Conservation (phyloP, 108 stramenopile species). For the Cyclotella atomus region DNA sequence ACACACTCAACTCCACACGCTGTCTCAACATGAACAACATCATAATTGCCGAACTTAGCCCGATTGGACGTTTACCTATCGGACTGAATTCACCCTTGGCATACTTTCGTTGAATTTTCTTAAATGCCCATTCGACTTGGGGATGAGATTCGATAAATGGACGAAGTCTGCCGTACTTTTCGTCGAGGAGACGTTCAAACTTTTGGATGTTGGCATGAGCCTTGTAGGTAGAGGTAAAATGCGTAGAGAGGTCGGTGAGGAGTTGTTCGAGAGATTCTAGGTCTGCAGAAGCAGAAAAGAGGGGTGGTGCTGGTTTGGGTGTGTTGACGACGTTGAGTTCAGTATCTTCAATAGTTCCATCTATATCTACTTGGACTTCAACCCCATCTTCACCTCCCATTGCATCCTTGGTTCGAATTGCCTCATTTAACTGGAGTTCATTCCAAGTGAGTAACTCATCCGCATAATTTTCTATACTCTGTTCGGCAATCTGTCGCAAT, state of each 20-base stretch:
- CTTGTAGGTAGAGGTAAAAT: constrained; percentile 74
- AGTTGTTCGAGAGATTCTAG: constrained; percentile 63
- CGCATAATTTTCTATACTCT: constrained; percentile 62
- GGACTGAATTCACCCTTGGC: constrained; percentile 76
- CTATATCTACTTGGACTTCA: constrained; percentile 23
- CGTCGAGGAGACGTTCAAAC: constrained; percentile 85
- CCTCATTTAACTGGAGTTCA: constrained; percentile 1
- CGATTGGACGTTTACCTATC: constrained; percentile 69
- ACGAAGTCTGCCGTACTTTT: constrained; percentile 84
- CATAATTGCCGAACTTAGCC: constrained; percentile 64
- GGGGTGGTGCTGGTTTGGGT: constrained; percentile 29
- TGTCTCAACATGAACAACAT: constrained; percentile 84
- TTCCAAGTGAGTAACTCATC: constrained; percentile 29
- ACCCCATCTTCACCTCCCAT: background rate
- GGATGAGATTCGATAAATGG: constrained; percentile 83
- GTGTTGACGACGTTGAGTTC: constrained; percentile 21
- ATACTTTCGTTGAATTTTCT: constrained; percentile 70
- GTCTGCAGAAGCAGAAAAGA: constrained; percentile 55
- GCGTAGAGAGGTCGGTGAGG: constrained; percentile 56
- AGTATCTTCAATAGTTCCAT: constrained; percentile 16
- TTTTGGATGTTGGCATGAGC: constrained; percentile 81
- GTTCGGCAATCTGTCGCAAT: constrained; percentile 50
- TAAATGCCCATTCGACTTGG: constrained; percentile 67
- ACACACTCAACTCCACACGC: constrained; percentile 55
- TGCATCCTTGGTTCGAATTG: background rate